These are phyloP conservation scores for Hortiboletus campestris DNA, from an alignment of 768 basidiomycete species.

Conservation along the genomic window DNA sequence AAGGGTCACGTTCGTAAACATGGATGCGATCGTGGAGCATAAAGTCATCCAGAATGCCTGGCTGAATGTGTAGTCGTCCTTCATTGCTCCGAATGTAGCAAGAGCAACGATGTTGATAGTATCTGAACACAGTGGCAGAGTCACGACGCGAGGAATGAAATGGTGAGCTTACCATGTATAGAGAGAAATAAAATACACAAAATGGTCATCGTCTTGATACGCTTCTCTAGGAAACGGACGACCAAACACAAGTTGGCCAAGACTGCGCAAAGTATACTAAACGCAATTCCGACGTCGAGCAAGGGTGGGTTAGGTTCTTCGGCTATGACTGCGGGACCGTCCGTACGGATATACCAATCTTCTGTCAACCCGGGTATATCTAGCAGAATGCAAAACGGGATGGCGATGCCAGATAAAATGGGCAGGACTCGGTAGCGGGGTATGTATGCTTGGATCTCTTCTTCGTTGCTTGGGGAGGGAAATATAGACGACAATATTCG, in stretches of 20 bases:
- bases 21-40: conserved; percentile 67
- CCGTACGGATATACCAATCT: conserved; percentile 67
- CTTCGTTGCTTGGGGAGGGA: conserved; percentile 23
- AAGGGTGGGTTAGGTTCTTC: conserved; percentile 52
- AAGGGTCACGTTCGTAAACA: conserved; percentile 65
- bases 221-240: conserved; percentile 68
- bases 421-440: conserved; percentile 65
- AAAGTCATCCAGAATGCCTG: conserved; percentile 76
- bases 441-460: conserved; percentile 35
- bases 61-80: conserved; percentile 69
- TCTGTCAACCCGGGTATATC: conserved; percentile 80
- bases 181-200: conserved; percentile 62
- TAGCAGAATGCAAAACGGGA: conserved; percentile 78
- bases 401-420: conserved; percentile 63
- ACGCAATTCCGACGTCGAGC: conserved; percentile 56
- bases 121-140: conserved; percentile 41
- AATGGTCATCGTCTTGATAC: conserved; percentile 60
- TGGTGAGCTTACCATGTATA: conserved; percentile 55
- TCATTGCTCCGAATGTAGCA: conserved; percentile 56
- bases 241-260: conserved; percentile 69
- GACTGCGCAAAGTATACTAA: conserved; percentile 68
- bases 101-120: conserved; percentile 63
- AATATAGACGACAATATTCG: conserved; percentile 6
- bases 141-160: neutral
- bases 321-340: conserved; percentile 40